Evolutionary conservation across 139 green algal genomes (phyloP).

Genomic region (Coccomyxa sp.): DNA sequence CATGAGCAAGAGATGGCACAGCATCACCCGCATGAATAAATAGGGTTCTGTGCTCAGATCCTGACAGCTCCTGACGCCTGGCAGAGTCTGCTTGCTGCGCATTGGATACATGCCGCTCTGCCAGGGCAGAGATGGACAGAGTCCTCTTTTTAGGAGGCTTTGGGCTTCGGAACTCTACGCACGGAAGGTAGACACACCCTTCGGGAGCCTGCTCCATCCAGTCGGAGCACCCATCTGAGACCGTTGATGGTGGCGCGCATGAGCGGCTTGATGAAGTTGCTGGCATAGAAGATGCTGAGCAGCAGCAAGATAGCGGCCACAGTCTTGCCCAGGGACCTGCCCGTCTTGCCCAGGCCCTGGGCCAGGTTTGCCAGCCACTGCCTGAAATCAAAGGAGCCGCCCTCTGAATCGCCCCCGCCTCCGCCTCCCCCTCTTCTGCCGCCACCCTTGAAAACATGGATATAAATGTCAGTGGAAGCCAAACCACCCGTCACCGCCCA

Average conservation of each 20-base stretch:
- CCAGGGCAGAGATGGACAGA: no score
- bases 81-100: no score
- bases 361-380: conserved; percentile 21
- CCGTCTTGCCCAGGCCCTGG: conserved; percentile 7
- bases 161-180: no score
- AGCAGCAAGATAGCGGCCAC: conserved; percentile 4
- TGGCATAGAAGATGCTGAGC: not conserved
- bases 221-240: not conserved
- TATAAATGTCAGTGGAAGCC: no score
- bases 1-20: not conserved
- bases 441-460: conserved; percentile 7
- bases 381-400: conserved; percentile 15
- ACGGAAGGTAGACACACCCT: not conserved
- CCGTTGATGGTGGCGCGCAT: not conserved
- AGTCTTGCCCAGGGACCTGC: conserved; percentile 6
- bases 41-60: not conserved
- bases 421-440: conserved; percentile 18
- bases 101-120: no score
- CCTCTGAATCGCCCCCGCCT: conserved; percentile 5
- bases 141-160: no score
- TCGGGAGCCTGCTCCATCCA: not conserved
- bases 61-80: no score
- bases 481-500: no score
- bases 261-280: not conserved
- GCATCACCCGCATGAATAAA: not conserved